A percentile compares a stretch with the other conserved stretches of the same genome.
Conservation (phyloP, 176 grass and related monocot genomes). For the Ananas comosus region DNA sequence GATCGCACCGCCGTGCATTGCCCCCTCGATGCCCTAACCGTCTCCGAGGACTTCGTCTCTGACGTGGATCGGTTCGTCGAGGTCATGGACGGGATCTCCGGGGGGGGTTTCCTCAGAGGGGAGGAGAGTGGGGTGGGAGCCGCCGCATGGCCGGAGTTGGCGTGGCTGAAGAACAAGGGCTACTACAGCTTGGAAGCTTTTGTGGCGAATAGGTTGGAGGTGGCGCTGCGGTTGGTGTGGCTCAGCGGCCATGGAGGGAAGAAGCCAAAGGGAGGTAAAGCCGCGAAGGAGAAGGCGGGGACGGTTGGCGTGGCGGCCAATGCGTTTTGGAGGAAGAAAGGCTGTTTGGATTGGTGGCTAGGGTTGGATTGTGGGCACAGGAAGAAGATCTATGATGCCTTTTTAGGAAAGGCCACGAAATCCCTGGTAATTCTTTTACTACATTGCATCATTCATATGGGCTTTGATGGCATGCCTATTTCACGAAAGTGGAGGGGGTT, state of each 20-base stretch:
- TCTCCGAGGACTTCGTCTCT: constrained; percentile 51
- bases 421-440: constrained; percentile 48
- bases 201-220: constrained; percentile 69
- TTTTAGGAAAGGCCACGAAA: constrained; percentile 51
- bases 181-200: constrained; percentile 81
- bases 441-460: neutral
- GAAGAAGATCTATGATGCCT: constrained; percentile 49
- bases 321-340: constrained; percentile 92
- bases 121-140: constrained; percentile 34
- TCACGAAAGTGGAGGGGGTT: too few relatives aligned
- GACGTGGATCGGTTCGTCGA: constrained; percentile 62
- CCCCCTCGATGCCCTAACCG: constrained; percentile 41
- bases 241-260: constrained; percentile 27
- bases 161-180: constrained; percentile 79
- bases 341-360: constrained; percentile 88
- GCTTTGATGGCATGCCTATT: too few relatives aligned
- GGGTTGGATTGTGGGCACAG: constrained; percentile 50
- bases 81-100: constrained; percentile 76
- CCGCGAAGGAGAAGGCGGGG: constrained; percentile 57
- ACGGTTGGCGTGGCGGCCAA: constrained; percentile 44
- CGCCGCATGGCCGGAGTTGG: constrained; percentile 52
- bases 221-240: constrained; percentile 71
- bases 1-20: constrained; percentile 6
- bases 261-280: constrained; percentile 45
- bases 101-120: constrained; percentile 56